Percentiles rank a stretch among this genome's conserved stretches.
phyloP scores from a whole-genome alignment of 371 early-diverging fungal genomes.

The Mucor lusitanicus region DNA sequence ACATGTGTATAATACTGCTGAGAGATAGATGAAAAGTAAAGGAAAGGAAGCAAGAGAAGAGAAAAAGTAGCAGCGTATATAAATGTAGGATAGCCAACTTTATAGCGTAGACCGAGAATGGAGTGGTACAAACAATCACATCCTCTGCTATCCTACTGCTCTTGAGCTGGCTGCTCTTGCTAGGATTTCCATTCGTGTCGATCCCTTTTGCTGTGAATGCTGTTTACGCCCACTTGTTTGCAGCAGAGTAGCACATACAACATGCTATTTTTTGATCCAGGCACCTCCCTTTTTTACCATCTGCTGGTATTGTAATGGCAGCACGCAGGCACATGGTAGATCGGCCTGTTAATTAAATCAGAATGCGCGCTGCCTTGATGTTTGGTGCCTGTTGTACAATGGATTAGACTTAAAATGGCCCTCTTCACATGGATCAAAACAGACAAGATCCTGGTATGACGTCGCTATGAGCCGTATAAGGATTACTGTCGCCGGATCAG shows the following conservation, averaged over 20 bases:
- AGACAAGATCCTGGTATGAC: neutral
- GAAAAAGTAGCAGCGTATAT: neutral
- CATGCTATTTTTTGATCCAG: neutral
- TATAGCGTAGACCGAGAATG: neutral
- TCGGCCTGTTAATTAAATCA: neutral
- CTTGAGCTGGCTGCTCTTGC: neutral
- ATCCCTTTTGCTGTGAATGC: neutral
- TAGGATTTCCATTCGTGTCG: neutral
- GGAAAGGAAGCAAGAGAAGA: neutral
- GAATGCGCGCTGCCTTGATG: no score
- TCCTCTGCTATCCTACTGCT: neutral
- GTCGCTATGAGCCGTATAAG: neutral
- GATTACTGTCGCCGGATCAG: neutral
- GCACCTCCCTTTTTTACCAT: no score
- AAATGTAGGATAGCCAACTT: neutral
- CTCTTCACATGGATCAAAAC: neutral
- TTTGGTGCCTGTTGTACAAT: neutral
- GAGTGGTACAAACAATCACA: conserved; percentile 11
- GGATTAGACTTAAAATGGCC: neutral
- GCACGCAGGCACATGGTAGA: neutral
- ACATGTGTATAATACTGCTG: conserved; percentile 4
- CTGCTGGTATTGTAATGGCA: neutral
- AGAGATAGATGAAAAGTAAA: conserved; percentile 1
- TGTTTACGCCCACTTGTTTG: neutral
- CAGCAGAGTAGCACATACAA: neutral